Evolutionary conservation across 148 eudicot genomes (phyloP).

Genomic region (Fagopyrum esculentum): DNA sequence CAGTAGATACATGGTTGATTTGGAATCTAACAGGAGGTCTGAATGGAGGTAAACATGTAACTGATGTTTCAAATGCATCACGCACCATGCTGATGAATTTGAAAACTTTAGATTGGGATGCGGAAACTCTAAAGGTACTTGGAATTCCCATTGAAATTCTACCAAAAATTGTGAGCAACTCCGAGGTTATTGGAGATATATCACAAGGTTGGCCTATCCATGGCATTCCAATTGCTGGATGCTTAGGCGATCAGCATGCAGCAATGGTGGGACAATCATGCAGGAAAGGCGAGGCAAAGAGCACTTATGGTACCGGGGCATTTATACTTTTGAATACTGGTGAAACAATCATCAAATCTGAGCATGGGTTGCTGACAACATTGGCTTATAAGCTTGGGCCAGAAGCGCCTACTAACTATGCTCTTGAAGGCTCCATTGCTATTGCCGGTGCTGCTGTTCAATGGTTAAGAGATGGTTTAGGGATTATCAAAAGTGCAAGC

Average conservation of each 20-base stretch:
- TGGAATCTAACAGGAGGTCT: slow-evolving; percentile 95
- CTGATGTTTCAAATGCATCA: slow-evolving; percentile 94
- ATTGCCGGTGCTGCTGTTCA: slow-evolving; percentile 99
- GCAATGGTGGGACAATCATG: slow-evolving; percentile 99
- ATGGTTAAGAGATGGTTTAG: slow-evolving; percentile 95
- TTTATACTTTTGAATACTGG: slow-evolving; percentile 93
- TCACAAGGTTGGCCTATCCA: slow-evolving; percentile 76
- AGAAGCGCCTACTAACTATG: slow-evolving; percentile 71
- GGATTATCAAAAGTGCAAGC: slow-evolving; percentile 58
- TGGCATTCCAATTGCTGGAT: slow-evolving; percentile 87
- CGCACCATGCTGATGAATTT: slow-evolving; percentile 95
- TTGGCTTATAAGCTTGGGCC: slow-evolving; percentile 90
- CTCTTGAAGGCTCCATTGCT: slow-evolving; percentile 97
- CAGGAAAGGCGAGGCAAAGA: slow-evolving; percentile 84
- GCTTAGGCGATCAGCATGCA: slow-evolving; percentile 97
- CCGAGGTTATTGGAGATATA: slow-evolving; percentile 69
- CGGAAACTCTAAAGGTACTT: slow-evolving; percentile 51
- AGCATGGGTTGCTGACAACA: slow-evolving; percentile 77
- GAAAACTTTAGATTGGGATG: slow-evolving; percentile 78
- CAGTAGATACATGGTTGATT: slow-evolving; percentile 90
- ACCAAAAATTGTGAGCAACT: slow-evolving; percentile 80
- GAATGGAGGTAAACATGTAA: slow-evolving; percentile 65
- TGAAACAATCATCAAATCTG: slow-evolving; percentile 53
- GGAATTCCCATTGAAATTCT: slow-evolving; percentile 48
- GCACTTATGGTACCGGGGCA: slow-evolving; percentile 98